Evolutionary conservation across 2,329 filamentous ascomycete species (phyloP).

Genomic region (Talaromyces sp.): DNA sequence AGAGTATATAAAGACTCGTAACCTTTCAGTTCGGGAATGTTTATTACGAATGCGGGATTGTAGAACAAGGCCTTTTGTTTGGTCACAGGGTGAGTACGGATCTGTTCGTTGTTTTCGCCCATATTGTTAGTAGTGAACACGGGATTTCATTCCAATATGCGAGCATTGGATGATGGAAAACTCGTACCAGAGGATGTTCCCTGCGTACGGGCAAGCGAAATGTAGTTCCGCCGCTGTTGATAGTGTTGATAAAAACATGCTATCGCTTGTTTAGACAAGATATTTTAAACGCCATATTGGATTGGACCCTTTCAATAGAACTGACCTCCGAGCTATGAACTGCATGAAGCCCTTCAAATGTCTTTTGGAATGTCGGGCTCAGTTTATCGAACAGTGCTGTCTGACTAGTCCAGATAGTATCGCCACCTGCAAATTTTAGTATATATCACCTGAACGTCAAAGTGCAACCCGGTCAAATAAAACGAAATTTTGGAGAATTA

Average conservation of each 20-base stretch:
- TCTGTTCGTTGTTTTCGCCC: neutral
- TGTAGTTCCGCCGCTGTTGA: slow-evolving; percentile 1
- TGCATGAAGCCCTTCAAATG: slow-evolving; percentile 3
- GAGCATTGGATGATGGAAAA: neutral
- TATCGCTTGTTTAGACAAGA: neutral
- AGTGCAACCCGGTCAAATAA: neutral
- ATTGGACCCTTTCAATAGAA: neutral
- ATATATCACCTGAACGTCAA: neutral
- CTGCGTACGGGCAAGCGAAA: slow-evolving; percentile 4
- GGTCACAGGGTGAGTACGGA: slow-evolving; percentile 5
- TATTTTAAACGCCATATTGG: neutral
- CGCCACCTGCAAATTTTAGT: neutral
- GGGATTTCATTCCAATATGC: no score
- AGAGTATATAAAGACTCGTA: neutral
- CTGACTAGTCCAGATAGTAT: slow-evolving; percentile 2
- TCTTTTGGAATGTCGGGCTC: slow-evolving; percentile 1
- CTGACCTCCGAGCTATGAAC: slow-evolving; percentile 4
- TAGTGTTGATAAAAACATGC: slow-evolving; percentile 3
- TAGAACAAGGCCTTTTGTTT: neutral
- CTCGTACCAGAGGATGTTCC: slow-evolving; percentile 4
- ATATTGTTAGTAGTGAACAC: neutral
- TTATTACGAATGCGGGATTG: slow-evolving; percentile 3
- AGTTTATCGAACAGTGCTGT: slow-evolving; percentile 2
- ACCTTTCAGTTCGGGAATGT: slow-evolving; percentile 2
- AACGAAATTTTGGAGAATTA: neutral